Percentiles rank a stretch among this genome's conserved stretches.
phyloP scores from a whole-genome alignment of 352 stramenopile genomes.

The Globisporangium spinosum region DNA sequence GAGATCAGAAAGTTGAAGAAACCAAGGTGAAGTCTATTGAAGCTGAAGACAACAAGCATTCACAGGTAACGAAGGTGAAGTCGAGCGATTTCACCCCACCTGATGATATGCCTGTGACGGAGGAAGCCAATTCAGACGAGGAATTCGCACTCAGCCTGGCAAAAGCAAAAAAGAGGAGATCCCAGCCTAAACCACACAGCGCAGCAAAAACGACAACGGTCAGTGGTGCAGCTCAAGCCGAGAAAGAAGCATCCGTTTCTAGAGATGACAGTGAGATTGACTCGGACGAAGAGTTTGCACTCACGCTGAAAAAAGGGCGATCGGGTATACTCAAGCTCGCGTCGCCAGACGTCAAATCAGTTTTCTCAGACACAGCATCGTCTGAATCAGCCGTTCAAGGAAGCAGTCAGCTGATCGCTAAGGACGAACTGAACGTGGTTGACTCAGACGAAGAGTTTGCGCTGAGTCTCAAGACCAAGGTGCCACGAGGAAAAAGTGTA shows the following conservation, averaged over 20 bases:
- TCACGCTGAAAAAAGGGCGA: conserved; percentile 7
- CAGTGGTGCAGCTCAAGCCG: neutral
- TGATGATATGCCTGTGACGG: neutral
- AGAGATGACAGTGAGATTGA: conserved; percentile 1
- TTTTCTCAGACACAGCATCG: too few relatives aligned
- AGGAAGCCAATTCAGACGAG: conserved; percentile 30
- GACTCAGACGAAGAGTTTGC: conserved; percentile 16
- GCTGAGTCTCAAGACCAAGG: neutral
- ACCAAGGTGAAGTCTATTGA: neutral
- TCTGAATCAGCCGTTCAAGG: neutral
- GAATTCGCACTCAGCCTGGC: conserved; percentile 40
- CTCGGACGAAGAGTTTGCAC: conserved; percentile 10
- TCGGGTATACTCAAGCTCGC: neutral
- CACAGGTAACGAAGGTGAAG: neutral
- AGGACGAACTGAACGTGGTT: neutral
- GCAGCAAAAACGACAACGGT: neutral
- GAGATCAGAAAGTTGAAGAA: neutral
- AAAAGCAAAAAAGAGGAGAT: conserved; percentile 6
- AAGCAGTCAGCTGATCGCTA: neutral
- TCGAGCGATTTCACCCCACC: neutral
- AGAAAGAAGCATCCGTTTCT: neutral
- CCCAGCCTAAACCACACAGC: neutral
- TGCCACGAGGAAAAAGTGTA: conserved; percentile 7
- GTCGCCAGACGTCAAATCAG: neutral
- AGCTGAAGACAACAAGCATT: neutral